Evolutionary conservation across 1,284 basidiomycete genomes (phyloP).

Genomic region (Ceratobasidium sp.): DNA sequence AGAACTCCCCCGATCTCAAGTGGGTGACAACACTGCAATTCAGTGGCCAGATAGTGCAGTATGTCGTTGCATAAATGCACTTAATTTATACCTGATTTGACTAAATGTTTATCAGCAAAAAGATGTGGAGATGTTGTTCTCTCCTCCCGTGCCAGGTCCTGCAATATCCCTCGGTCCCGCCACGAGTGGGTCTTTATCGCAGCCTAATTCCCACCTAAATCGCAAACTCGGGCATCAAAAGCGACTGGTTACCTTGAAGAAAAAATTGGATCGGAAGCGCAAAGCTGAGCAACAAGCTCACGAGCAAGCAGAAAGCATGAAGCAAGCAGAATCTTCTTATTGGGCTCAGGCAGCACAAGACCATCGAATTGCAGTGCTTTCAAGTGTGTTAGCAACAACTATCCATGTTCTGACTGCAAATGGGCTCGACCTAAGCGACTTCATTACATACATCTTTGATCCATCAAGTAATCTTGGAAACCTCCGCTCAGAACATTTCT

Average conservation of each 20-base stretch:
- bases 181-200: no score
- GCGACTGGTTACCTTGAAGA: neutral
- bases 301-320: neutral
- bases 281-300: neutral
- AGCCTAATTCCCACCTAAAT: neutral
- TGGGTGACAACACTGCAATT: neutral
- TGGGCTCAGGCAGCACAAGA: neutral
- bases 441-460: conserved; percentile 7
- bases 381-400: neutral
- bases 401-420: neutral
- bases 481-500: conserved; percentile 2
- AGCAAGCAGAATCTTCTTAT: neutral
- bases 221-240: conserved; percentile 3
- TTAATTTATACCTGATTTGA: no score
- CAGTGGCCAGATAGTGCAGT: no score
- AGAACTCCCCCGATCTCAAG: neutral
- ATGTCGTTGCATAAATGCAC: no score
- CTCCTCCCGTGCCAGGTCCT: neutral
- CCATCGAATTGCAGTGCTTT: neutral
- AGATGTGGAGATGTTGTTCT: neutral
- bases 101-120: no score
- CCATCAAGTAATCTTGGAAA: neutral
- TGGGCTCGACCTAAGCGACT: conserved; percentile 7
- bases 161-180: neutral
- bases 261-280: neutral